phyloP scores from a whole-genome alignment of 169 alveolate species.

The Haemoproteus tartakovskyi region DNA sequence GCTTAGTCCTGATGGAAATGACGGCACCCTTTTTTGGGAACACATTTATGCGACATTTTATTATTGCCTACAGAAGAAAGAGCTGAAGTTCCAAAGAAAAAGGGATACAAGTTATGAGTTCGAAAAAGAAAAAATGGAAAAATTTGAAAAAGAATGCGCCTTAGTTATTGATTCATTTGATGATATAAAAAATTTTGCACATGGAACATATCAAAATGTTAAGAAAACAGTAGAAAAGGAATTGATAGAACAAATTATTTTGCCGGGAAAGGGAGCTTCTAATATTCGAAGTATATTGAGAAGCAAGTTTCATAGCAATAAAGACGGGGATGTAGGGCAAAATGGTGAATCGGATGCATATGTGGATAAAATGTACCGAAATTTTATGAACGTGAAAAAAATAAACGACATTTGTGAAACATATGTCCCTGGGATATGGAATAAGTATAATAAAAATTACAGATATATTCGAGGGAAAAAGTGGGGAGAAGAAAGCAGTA shows the following conservation, averaged over 20 bases:
- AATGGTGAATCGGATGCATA: neutral
- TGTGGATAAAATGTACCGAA: neutral
- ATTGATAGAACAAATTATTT: too few relatives aligned
- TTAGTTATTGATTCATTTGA: too few relatives aligned
- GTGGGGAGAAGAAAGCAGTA: neutral
- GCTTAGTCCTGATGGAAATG: constrained; percentile 29
- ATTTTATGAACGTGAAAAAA: constrained; percentile 14
- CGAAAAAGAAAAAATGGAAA: too few relatives aligned
- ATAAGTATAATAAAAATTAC: neutral
- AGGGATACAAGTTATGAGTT: constrained; percentile 6
- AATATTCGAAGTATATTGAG: too few relatives aligned
- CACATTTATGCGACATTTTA: constrained; percentile 24
- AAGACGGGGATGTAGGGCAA: neutral
- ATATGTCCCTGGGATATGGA: constrained; percentile 25
- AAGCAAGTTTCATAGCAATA: neutral
- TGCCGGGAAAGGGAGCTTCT: too few relatives aligned
- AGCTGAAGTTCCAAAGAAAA: neutral
- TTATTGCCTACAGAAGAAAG: neutral
- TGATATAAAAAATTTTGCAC: too few relatives aligned
- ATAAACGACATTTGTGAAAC: constrained; percentile 20
- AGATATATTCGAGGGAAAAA: too few relatives aligned
- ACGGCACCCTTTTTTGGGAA: constrained; percentile 20
- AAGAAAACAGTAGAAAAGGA: too few relatives aligned
- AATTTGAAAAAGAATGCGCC: too few relatives aligned
- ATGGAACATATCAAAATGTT: too few relatives aligned